Base-by-base conservation (phyloP, 1,284 basidiomycete genomes). In the Moniliophthora roreri region DNA sequence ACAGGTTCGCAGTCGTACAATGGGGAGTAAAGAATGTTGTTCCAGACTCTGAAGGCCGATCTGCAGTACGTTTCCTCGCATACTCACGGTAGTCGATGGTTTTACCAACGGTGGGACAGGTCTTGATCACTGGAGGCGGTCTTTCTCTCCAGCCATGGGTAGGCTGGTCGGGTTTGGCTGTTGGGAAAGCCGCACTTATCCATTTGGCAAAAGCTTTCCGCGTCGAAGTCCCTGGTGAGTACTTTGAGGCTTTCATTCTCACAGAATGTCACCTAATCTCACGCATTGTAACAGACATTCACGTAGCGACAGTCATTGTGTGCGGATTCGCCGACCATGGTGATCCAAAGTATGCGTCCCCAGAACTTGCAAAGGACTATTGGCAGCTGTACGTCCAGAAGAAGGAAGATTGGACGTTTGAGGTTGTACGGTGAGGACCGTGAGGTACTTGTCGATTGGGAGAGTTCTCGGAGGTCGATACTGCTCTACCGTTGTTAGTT, bases 371-470 rank as follows among this genome's bases (percentile, higher is more conserved):
- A 26, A 16, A 46, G 24, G 44, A 46, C 2, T 46, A 46, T 32
- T 46, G 44, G 44, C 15, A 46, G 24, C 18, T 46, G 24, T 46
- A 46, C 15, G n/a, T 24, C n/a, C 44, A 46, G 24, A 46, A 46
- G 26, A 28, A 46, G 44, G 26, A 18, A 16, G 44, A 46, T 7
- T 46, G 44, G 44, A 28, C n/a, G 9, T 46, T 10, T n/a, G 44
- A 46, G 15, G 44, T 46, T n/a, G 15, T 32, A 10, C 44, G n/a
- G n/a, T n/a, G n/a, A n/a, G n/a, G n/a, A n/a, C n/a, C n/a, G n/a
- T n/a, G n/a, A n/a, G n/a, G n/a, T n/a, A n/a, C n/a, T n/a, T n/a
- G n/a, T n/a, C n/a, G n/a, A n/a, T n/a, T n/a, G n/a, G n/a, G n/a
- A n/a, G n/a, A n/a, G n/a, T n/a, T n/a, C n/a, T n/a, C n/a, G n/a